Evolutionary conservation across 768 basidiomycete species (phyloP).

Genomic region (Leccinum variicolor): DNA sequence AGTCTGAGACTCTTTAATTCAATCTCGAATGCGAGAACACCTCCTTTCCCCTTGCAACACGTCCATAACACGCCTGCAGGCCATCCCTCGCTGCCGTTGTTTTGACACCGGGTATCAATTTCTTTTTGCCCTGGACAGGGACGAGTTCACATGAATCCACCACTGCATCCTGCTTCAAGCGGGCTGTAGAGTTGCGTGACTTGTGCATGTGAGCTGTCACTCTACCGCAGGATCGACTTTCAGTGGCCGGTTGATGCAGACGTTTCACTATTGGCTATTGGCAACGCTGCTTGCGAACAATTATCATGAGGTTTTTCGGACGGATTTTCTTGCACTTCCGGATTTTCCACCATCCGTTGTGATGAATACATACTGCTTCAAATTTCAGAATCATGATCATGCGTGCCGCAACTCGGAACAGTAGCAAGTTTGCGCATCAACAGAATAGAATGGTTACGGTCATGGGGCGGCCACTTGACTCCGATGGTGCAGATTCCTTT

Average conservation of each 20-base stretch:
- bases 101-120: slow-evolving; percentile 9
- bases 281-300: background rate
- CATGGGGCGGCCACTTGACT: background rate
- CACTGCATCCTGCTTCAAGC: slow-evolving; percentile 9
- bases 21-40: slow-evolving; percentile 20
- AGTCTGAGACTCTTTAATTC: slow-evolving; percentile 21
- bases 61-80: slow-evolving; percentile 11
- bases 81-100: slow-evolving; percentile 1
- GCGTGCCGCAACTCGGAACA: background rate
- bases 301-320: background rate
- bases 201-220: slow-evolving; percentile 1
- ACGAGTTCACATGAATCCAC: background rate
- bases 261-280: background rate
- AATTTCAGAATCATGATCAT: background rate
- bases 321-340: background rate
- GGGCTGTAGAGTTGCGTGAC: slow-evolving; percentile 1
- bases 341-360: background rate
- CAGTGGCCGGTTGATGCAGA: background rate
- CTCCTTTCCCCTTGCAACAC: slow-evolving; percentile 17
- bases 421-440: background rate
- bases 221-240: slow-evolving; percentile 3
- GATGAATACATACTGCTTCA: background rate
- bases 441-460: too few species aligned
- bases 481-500: background rate
- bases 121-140: slow-evolving; percentile 3